phyloP scores from a whole-genome alignment of 345 rosid genomes.

The Populus deltoides region DNA sequence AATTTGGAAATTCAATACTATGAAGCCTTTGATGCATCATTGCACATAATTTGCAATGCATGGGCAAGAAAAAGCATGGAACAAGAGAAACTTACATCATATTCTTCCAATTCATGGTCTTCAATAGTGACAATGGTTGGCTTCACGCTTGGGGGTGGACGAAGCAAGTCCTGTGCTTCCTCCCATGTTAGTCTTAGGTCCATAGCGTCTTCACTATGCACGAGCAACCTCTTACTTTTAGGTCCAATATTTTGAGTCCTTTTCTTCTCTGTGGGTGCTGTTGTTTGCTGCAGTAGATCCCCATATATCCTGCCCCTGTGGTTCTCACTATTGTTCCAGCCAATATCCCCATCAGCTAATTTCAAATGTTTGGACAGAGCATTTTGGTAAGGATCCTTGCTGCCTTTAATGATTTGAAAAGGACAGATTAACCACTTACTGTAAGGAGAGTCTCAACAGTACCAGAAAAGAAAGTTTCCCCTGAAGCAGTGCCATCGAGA shows the following conservation, averaged over 20 bases:
- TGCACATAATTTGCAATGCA: background rate
- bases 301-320: conserved; percentile 38
- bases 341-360: conserved; percentile 43
- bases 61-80: background rate
- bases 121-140: conserved; percentile 61
- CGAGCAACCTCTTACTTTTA: conserved; percentile 66
- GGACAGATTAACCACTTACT: conserved; percentile 42
- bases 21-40: background rate
- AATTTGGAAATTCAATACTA: background rate
- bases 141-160: conserved; percentile 62
- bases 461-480: conserved; percentile 54
- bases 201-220: conserved; percentile 64
- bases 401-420: conserved; percentile 36
- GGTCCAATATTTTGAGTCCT: conserved; percentile 70
- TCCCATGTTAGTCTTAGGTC: conserved; percentile 85
- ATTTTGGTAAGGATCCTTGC: conserved; percentile 33
- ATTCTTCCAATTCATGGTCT: conserved; percentile 86
- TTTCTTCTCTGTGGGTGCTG: conserved; percentile 50
- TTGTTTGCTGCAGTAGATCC: conserved; percentile 33
- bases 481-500: conserved; percentile 39
- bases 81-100: conserved; percentile 51
- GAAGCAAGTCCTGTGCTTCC: conserved; percentile 87
- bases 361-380: conserved; percentile 38
- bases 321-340: conserved; percentile 46
- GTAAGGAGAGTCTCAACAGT: conserved; percentile 39